Evolutionary conservation across 169 alveolate genomes (phyloP).

Genomic region (Plasmodium billcollinsi): DNA sequence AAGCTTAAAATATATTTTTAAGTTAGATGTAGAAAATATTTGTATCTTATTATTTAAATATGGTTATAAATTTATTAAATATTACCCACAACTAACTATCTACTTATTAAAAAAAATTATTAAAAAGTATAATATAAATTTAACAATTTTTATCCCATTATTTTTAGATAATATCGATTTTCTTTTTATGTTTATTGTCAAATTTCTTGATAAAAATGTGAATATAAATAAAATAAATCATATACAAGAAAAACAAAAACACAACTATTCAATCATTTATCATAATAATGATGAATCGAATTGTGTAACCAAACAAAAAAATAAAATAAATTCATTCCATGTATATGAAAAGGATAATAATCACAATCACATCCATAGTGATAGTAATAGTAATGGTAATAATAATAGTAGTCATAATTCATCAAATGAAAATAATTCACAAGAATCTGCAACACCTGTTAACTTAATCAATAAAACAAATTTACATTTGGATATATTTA

Average conservation of each 20-base stretch:
- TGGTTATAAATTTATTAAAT: slow-evolving; percentile 70
- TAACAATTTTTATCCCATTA: slow-evolving; percentile 60
- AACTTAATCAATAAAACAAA: slow-evolving; percentile 19
- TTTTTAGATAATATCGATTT: slow-evolving; percentile 65
- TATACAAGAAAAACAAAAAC: background rate
- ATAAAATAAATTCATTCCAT: background rate
- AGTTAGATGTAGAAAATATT: slow-evolving; percentile 62
- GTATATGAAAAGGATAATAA: background rate
- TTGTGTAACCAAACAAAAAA: background rate
- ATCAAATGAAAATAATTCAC: background rate
- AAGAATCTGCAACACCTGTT: background rate
- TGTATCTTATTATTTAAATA: slow-evolving; percentile 52
- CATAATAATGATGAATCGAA: background rate
- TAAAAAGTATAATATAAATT: slow-evolving; percentile 60
- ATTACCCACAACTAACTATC: slow-evolving; percentile 49
- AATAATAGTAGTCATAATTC: background rate
- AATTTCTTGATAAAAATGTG: slow-evolving; percentile 48
- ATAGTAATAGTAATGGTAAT: no score
- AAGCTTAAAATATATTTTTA: slow-evolving; percentile 63
- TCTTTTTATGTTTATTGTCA: slow-evolving; percentile 52
- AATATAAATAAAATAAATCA: background rate
- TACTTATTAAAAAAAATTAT: slow-evolving; percentile 50
- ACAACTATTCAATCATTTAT: background rate
- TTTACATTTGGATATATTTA: slow-evolving; percentile 50
- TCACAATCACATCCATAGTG: no score